Conservation (phyloP, 2,329 filamentous ascomycete species). For the Fusarium metavorans region DNA sequence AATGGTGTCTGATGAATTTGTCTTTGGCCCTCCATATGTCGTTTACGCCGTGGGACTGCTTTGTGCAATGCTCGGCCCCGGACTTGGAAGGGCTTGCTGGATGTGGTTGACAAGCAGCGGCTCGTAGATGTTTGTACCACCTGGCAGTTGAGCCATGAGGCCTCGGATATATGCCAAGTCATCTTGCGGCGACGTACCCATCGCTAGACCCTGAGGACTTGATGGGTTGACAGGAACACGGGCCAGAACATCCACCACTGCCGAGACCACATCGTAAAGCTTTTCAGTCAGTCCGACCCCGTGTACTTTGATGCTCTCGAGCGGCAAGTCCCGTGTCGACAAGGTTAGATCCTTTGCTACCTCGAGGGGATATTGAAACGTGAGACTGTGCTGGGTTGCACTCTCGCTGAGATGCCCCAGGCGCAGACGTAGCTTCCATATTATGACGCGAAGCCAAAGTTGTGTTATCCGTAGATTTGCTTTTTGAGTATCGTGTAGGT, state of each 20-base stretch:
- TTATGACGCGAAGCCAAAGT: constrained; percentile 58
- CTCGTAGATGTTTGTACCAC: constrained; percentile 53
- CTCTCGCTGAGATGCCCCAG: constrained; percentile 55
- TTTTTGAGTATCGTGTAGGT: constrained; percentile 58
- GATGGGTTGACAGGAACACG: constrained; percentile 52
- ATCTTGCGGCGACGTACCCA: constrained; percentile 49
- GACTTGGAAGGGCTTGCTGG: constrained; percentile 49
- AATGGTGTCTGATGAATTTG: background rate
- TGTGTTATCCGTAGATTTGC: constrained; percentile 59
- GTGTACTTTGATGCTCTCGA: constrained; percentile 56
- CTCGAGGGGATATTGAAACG: constrained; percentile 57
- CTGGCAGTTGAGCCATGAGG: constrained; percentile 54
- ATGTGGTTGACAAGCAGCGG: constrained; percentile 56
- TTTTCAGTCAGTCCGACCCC: constrained; percentile 62
- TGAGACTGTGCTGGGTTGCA: constrained; percentile 50
- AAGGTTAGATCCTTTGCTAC: constrained; percentile 55
- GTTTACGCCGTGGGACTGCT: constrained; percentile 1
- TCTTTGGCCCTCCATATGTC: background rate
- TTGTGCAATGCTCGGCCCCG: constrained; percentile 18
- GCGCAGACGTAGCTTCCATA: constrained; percentile 59
- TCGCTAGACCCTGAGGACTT: constrained; percentile 39
- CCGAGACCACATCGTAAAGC: constrained; percentile 58
- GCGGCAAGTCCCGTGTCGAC: constrained; percentile 53
- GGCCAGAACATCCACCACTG: constrained; percentile 58
- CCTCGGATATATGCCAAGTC: constrained; percentile 53